These are phyloP conservation scores for Xylariaceae sp. DNA, from an alignment of 2,329 filamentous ascomycete species.

Conservation along the genomic window DNA sequence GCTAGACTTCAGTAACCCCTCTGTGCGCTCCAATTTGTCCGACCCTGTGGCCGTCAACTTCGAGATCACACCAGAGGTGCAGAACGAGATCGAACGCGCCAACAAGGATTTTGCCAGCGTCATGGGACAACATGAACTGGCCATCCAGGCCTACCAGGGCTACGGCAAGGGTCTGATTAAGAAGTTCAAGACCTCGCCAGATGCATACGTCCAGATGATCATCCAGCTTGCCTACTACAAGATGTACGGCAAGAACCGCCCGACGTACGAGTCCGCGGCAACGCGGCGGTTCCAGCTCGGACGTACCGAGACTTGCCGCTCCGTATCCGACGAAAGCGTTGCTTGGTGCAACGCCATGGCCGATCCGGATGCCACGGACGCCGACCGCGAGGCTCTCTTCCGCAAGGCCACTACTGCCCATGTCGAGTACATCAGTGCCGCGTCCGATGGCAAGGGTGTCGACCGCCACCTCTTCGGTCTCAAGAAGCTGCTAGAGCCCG, in stretches of 20 bases:
- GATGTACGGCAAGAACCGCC: constrained; percentile 97
- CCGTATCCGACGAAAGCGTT: constrained; percentile 84
- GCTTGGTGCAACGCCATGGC: constrained; percentile 86
- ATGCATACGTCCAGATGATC: constrained; percentile 97
- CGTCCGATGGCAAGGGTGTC: constrained; percentile 87
- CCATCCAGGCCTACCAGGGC: constrained; percentile 91
- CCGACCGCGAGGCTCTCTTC: constrained; percentile 70
- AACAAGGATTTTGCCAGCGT: constrained; percentile 73
- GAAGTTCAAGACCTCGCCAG: constrained; percentile 97
- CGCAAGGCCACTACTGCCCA: constrained; percentile 77
- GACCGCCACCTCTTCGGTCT: constrained; percentile 96
- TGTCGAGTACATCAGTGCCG: constrained; percentile 84
- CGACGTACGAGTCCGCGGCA: constrained; percentile 94
- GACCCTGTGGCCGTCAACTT: constrained; percentile 78
- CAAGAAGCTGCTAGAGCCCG: constrained; percentile 80
- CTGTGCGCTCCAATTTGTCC: constrained; percentile 75
- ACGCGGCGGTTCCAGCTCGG: constrained; percentile 94
- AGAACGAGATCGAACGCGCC: constrained; percentile 75
- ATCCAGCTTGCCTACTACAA: constrained; percentile 98
- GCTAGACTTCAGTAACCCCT: constrained; percentile 78
- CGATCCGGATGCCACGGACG: constrained; percentile 60
- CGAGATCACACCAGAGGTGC: constrained; percentile 67
- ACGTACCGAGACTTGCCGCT: constrained; percentile 91
- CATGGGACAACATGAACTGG: constrained; percentile 83
- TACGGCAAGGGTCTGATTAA: constrained; percentile 99